Evolutionary conservation across 176 grass and related monocot species (phyloP), one percentile per base, ranked within the genome.

Genomic region (Typha latifolia): DNA sequence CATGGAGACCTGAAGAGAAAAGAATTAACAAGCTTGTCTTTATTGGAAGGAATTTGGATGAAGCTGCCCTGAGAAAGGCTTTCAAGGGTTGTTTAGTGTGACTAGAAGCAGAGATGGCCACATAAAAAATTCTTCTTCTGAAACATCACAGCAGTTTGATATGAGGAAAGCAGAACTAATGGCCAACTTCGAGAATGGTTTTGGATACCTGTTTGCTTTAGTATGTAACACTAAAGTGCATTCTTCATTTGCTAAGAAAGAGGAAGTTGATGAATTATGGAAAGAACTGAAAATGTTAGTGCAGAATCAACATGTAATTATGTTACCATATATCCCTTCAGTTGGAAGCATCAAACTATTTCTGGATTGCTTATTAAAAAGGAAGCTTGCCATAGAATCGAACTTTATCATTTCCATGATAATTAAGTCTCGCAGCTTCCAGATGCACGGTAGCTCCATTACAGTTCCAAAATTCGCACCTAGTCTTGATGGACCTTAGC

Each of bases 41-140:
- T 77, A 90, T 90, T 22, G 80, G 87, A 23, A 80, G 80, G 67
- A 90, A 81, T 64, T 62, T 86, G 77, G 77, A 90, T 11, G 80
- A 86, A 61, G 69, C 66, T 32, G 80, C 83, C 31, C 61, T 90
- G 21, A 57, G 66, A 22, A 90, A 86, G 22, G 83, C 87, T 62
- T 90, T 90, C 80, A 86, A 75, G 24, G 87, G 87, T 19, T 86
- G 87, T 49, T 71, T 86, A 15, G 37, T 81, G 15, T 86, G 48
- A 64, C 53, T 21, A 19, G 14, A 9, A 59, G 20, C 8, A 59
- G 18, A 14, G 20, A 59, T 16, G 20, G 2, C 16, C 16, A 19
- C 16, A 6, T 2, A 6, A 16, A 59, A 9, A 59, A 16, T 11
- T 59, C 5, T 11, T 6, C 53, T 59, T 59, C 20, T 59, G 18